phyloP scores from a whole-genome alignment of 2,329 filamentous ascomycete species.

The Lojkania enalia region DNA sequence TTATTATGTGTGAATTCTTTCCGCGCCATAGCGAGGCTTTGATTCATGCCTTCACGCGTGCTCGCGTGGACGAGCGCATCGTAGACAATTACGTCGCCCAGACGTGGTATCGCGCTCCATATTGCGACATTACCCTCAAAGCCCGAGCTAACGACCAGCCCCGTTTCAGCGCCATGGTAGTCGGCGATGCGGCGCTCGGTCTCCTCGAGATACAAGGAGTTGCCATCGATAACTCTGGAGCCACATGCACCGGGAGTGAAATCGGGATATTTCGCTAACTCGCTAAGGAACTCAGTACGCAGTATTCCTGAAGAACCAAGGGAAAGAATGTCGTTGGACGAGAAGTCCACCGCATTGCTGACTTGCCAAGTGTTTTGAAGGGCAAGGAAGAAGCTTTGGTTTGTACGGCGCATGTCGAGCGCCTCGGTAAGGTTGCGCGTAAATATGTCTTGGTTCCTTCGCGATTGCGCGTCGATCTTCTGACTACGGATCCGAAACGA shows the following conservation, averaged over 20 bases:
- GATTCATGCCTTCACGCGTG: conserved; percentile 74
- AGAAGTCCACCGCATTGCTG: conserved; percentile 53
- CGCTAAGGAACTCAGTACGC: conserved; percentile 51
- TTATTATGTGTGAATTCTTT: conserved; percentile 63
- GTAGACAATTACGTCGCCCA: conserved; percentile 73
- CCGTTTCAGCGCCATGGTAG: conserved; percentile 60
- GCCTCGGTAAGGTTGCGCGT: conserved; percentile 5
- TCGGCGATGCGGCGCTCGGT: conserved; percentile 59
- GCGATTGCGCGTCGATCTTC: too few relatives aligned
- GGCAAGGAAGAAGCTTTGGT: conserved; percentile 24
- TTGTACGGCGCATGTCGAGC: neutral
- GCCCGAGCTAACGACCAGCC: conserved; percentile 58
- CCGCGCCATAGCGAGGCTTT: conserved; percentile 58
- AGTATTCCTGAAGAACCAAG: conserved; percentile 51
- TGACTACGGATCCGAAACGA: too few relatives aligned
- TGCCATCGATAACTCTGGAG: conserved; percentile 64
- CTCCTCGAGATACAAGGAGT: conserved; percentile 58
- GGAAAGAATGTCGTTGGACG: conserved; percentile 64
- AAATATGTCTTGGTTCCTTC: too few relatives aligned
- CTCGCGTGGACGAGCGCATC: conserved; percentile 76
- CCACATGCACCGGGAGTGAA: conserved; percentile 56
- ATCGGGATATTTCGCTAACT: conserved; percentile 39
- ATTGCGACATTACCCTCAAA: conserved; percentile 49
- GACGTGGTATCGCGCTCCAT: conserved; percentile 38
- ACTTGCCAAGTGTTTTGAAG: conserved; percentile 1